Evolutionary conservation across 495 filamentous ascomycete genomes (phyloP).

Genomic region (Hypomontagnella submonticulosa): DNA sequence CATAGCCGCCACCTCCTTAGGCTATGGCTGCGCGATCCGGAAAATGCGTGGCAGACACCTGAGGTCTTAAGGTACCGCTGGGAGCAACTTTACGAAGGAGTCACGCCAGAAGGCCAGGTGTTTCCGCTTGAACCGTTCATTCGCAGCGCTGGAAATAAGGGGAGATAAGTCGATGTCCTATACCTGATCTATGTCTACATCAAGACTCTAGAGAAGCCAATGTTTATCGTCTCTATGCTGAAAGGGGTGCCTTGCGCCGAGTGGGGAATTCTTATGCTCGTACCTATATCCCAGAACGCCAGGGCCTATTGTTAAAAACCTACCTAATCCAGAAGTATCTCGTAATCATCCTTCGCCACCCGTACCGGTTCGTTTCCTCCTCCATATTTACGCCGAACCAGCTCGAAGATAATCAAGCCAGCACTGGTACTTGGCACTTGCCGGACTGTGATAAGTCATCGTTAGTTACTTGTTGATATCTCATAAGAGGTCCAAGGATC

Average conservation of each 20-base stretch:
- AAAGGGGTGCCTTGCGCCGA: constrained; percentile 7
- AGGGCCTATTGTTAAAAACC: not conserved
- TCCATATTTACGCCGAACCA: constrained; percentile 84
- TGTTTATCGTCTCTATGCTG: constrained; percentile 10
- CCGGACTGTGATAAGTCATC: constrained; percentile 54
- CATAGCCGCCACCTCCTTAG: constrained; percentile 66
- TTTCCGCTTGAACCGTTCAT: constrained; percentile 66
- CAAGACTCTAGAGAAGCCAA: constrained; percentile 2
- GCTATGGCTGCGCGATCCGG: constrained; percentile 68
- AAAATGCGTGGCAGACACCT: constrained; percentile 66
- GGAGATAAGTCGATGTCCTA: constrained; percentile 23
- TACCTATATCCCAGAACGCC: constrained; percentile 12
- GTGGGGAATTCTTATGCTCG: constrained; percentile 20
- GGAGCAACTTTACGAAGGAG: constrained; percentile 63
- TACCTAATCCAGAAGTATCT: constrained; percentile 70
- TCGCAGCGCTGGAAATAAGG: constrained; percentile 53
- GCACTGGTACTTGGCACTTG: constrained; percentile 92
- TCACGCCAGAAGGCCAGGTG: constrained; percentile 60
- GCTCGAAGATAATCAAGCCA: constrained; percentile 88
- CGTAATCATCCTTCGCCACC: constrained; percentile 71
- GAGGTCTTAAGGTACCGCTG: constrained; percentile 58
- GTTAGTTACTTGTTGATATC: constrained; percentile 5
- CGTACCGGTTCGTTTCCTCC: constrained; percentile 69
- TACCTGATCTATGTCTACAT: constrained; percentile 21
- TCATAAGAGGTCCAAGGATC: not conserved